phyloP scores from a whole-genome alignment of 202 grass and related monocot species.

The Carex arenaria region DNA sequence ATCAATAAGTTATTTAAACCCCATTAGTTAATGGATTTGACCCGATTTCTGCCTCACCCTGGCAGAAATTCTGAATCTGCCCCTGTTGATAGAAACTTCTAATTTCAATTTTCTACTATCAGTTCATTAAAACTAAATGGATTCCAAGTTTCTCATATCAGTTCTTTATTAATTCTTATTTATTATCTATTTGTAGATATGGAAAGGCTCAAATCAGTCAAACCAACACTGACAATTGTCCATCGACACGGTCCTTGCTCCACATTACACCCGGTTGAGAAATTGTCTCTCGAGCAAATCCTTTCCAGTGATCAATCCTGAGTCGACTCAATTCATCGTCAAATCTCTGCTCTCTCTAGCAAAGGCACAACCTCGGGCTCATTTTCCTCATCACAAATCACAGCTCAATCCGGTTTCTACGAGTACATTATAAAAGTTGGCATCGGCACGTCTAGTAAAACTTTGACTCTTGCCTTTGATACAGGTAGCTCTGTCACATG shows the following conservation, averaged over 20 bases:
- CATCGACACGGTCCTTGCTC: slow-evolving; percentile 53
- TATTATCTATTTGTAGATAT: neutral
- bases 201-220: neutral
- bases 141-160: too few relatives aligned
- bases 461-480: slow-evolving; percentile 50
- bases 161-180: neutral
- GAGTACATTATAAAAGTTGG: slow-evolving; percentile 48
- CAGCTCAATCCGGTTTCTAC: slow-evolving; percentile 29
- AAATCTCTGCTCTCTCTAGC: neutral
- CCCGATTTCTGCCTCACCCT: too few relatives aligned
- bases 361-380: neutral
- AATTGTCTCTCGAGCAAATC: slow-evolving; percentile 23
- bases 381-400: slow-evolving; percentile 28
- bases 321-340: slow-evolving; percentile 45
- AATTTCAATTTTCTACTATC: too few relatives aligned
- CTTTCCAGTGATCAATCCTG: slow-evolving; percentile 44
- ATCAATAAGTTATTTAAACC: too few relatives aligned
- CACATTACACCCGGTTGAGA: neutral
- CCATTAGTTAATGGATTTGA: too few relatives aligned
- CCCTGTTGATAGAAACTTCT: too few relatives aligned
- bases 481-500: slow-evolving; percentile 38
- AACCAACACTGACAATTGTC: slow-evolving; percentile 29
- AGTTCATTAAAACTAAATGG: too few relatives aligned
- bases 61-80: too few relatives aligned
- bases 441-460: slow-evolving; percentile 46